Base-by-base conservation (phyloP, 805 yeast genomes). In the Ogataea philodendri region DNA sequence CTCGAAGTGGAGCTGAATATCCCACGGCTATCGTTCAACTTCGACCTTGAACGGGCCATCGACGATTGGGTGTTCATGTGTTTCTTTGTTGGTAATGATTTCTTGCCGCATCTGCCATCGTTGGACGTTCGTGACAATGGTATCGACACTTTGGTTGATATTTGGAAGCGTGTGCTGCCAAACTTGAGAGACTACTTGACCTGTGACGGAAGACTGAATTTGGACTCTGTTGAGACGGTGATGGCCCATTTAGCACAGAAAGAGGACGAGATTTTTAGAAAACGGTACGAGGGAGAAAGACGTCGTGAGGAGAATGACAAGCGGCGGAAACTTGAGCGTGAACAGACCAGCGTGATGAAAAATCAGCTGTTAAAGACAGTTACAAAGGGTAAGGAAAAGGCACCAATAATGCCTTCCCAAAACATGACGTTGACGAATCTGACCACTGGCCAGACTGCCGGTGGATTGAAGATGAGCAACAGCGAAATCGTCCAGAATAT, bases 21-120 rank as follows among this genome's bases (percentile, higher is more conserved):
- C 18, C 85, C 88, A 3, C 70, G 80, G 24, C 55, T 82, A 13
- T 74, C 86, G 2, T 81, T 84, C 53, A 72, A 77, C 14, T 88
- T 82, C 62, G 97, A 93, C 57, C 60, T 89, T 35, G 99, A 93
- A 63, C 71, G 98, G 41, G 97, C 97, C 2, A 81, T 93, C 43
- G 99, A 93, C 57, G 99, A 93, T 63, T 93, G 98, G 98, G 87
- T 93, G 10, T 93, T 93, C 49, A 83, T 93, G 89, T 90, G 97
- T 72, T 93, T 93, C 67, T 93, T 93, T 57, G 94, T 90, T 46
- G 99, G 99, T 62, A 93, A 93, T 57, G 99, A 93, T 76, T 93
- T 93, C 71, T 67, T 93, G 52, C 99, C 99, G 1, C 97, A 90
- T 63, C 66, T 93, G 48, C 97, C 99, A 4, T 80, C 94, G 19